Base-by-base conservation (phyloP, 2,329 filamentous ascomycete genomes). In the Apiospora rasikravindrae region DNA sequence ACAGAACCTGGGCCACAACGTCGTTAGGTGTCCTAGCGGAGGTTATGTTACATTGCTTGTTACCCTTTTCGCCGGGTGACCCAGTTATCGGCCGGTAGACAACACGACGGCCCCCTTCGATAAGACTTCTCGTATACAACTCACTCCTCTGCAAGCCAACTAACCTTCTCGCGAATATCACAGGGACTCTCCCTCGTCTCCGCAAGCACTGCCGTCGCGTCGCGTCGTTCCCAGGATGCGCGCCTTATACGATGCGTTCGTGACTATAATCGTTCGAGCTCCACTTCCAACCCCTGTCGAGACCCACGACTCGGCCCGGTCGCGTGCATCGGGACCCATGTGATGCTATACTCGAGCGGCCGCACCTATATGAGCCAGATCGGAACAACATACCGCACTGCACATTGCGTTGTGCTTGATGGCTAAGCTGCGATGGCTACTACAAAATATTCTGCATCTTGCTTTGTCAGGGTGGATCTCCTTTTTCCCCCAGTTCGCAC, bases 241-340 rank as follows among this genome's bases (percentile, higher is more conserved):
- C 19, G 22, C 19, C 57, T 11, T 64, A 40, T 64, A 64, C 57
- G 33, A 64, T 61, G 13, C 33, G 57, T 64, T 40, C 19, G 29
- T 40, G 57, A 64, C 57, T 64, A 64, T 64, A 64, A n/a, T 37
- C 19, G 10, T 5, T 33, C 33, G 57, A 64, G 57, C 57, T 64
- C 57, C 57, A 64, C 57, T 64, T 10, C 8, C 19, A 4, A 64
- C 57, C 57, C 57, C 33, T 64, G 53, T 61, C 57, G 29, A 40
- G 57, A 64, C 57, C 57, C 57, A 64, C 57, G 57, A 64, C 57
- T 64, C 57, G 57, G 57, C 57, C 57, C 57, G 57, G 57, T 64
- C 33, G 24, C 57, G 24, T 64, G 57, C 57, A 64, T 64, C 19
- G 37, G 37, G 57, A 64, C 57, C 57, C 53, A 64, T 64, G 53